These are phyloP conservation scores for Aspergillus pseudoglaucus DNA, from an alignment of 2,329 filamentous ascomycete genomes.

Conservation along the genomic window DNA sequence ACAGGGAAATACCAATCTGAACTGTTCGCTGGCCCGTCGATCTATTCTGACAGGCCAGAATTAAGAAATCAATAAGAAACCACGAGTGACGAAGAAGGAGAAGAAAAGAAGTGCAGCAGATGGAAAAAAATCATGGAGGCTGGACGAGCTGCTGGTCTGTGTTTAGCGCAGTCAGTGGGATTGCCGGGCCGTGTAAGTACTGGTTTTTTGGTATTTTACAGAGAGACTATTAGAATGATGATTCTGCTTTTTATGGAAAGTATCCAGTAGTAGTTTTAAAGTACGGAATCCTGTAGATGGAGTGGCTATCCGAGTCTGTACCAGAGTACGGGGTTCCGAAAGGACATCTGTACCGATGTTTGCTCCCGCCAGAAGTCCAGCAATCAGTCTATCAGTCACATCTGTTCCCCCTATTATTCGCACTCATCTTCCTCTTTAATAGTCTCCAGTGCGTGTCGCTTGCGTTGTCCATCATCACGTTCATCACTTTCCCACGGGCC, in stretches of 20 bases:
- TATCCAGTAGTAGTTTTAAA: too few species aligned
- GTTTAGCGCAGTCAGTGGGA: conserved; percentile 26
- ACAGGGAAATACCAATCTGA: too few species aligned
- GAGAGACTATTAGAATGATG: neutral
- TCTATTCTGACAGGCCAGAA: too few species aligned
- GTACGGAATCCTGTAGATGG: too few species aligned
- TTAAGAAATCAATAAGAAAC: too few species aligned
- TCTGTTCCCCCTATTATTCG: neutral
- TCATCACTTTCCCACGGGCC: too few species aligned
- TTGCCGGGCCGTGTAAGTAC: conserved; percentile 12
- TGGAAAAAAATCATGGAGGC: conserved; percentile 24
- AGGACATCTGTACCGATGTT: neutral
- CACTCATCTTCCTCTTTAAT: neutral
- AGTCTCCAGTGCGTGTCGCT: neutral
- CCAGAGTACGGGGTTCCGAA: too few species aligned
- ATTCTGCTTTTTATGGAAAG: too few species aligned
- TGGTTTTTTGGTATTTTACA: neutral
- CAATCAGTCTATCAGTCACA: neutral
- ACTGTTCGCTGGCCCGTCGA: too few species aligned
- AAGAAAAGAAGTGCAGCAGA: neutral
- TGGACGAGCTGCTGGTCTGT: conserved; percentile 23
- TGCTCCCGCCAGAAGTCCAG: neutral
- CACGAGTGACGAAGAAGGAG: too few species aligned
- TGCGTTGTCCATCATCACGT: neutral
- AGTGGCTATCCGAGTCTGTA: too few species aligned